A percentile compares a stretch with the other conserved stretches of the same genome.
These are phyloP conservation scores for Wickerhamiella domercqiae DNA, from an alignment of 805 yeast species.

Conservation along the genomic window DNA sequence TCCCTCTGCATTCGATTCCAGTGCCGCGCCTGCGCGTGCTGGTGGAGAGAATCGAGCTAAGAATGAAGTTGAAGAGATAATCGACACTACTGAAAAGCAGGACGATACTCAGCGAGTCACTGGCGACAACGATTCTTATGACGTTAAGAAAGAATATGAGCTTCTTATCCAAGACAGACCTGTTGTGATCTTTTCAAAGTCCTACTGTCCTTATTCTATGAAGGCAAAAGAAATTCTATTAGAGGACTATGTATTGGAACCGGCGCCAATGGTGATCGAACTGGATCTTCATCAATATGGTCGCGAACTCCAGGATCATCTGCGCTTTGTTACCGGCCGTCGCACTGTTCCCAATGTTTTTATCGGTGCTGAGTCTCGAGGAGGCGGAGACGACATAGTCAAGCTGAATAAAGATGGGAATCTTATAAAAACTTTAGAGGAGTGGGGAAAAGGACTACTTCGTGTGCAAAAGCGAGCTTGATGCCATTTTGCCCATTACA, in stretches of 20 bases:
- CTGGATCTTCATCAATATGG: conserved; percentile 73
- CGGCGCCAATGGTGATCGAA: conserved; percentile 62
- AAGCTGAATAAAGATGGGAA: conserved; percentile 42
- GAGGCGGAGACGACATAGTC: conserved; percentile 77
- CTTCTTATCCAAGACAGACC: conserved; percentile 11
- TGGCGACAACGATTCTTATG: conserved; percentile 3
- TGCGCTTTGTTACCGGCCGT: conserved; percentile 58
- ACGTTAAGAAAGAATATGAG: conserved; percentile 6
- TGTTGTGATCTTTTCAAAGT: conserved; percentile 35
- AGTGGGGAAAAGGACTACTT: conserved; percentile 33
- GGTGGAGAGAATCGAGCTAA: neutral
- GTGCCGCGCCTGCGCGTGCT: neutral
- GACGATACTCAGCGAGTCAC: no score
- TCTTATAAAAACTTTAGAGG: conserved; percentile 35
- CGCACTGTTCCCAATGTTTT: conserved; percentile 82
- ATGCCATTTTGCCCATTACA: no score
- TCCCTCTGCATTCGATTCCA: no score
- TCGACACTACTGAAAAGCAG: neutral
- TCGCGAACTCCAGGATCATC: conserved; percentile 51
- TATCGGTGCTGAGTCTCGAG: conserved; percentile 58
- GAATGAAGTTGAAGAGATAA: neutral
- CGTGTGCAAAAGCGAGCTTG: neutral
- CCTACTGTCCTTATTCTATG: conserved; percentile 59
- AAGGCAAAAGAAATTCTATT: conserved; percentile 50
- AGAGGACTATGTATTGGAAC: conserved; percentile 52